These are phyloP conservation scores for Aspergillus alliaceus DNA, from an alignment of 2,329 filamentous ascomycete genomes.

Conservation along the genomic window DNA sequence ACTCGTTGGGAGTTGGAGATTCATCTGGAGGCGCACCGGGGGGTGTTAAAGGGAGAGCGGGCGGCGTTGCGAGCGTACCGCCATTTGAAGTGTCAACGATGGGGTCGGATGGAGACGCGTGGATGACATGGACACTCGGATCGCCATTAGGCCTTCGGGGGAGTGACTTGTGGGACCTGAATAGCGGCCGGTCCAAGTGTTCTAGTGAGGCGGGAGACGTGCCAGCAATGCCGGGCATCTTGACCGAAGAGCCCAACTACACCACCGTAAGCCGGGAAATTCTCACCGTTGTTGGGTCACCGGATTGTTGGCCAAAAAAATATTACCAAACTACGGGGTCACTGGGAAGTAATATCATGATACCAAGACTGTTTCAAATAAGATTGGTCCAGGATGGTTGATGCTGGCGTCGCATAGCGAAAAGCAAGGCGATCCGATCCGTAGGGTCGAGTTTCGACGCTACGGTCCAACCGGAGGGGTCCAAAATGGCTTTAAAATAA, in stretches of 20 bases:
- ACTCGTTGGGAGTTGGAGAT: conserved; percentile 14
- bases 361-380: conserved; percentile 19
- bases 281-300: conserved; percentile 2
- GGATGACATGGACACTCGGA: conserved; percentile 22
- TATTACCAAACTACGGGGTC: conserved; percentile 2
- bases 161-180: conserved; percentile 44
- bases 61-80: conserved; percentile 23
- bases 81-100: conserved; percentile 24
- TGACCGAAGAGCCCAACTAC: conserved; percentile 16
- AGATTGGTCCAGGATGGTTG: conserved; percentile 12
- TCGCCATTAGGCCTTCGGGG: conserved; percentile 35
- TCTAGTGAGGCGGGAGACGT: conserved; percentile 26
- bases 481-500: too few species aligned
- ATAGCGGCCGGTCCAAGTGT: conserved; percentile 28
- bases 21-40: conserved; percentile 31
- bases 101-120: conserved; percentile 24
- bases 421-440: background rate
- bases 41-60: conserved; percentile 40
- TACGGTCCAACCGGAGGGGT: background rate
- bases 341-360: conserved; percentile 17
- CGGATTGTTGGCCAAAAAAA: background rate
- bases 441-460: conserved; percentile 1
- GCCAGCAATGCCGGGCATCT: conserved; percentile 33
- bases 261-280: conserved; percentile 4
- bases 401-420: conserved; percentile 16